Evolutionary conservation across 768 basidiomycete species (phyloP), one percentile per base, ranked within the genome.

Genomic region (Leccinellum albellum): DNA sequence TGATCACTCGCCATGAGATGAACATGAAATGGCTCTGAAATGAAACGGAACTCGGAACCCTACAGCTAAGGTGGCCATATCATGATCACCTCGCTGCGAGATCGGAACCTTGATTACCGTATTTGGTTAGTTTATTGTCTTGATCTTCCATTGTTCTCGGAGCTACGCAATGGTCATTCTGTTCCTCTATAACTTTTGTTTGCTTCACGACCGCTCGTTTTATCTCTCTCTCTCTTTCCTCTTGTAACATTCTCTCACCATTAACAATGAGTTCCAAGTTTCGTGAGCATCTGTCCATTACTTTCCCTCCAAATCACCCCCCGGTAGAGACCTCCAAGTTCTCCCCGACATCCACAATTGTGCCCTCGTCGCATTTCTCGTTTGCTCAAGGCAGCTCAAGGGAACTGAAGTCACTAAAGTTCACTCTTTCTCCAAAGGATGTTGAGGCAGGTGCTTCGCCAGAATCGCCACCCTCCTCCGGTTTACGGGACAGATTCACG

Each of bases 271-370:
- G 56, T 61, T 71, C 70, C 3, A 70, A 64, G 32, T 72, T 72
- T 54, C 66, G 65, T 37, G 71, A 72, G 51, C 68, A 73, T 42
- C 62, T 72, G 17, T 70, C 69, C 21, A 40, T 73, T 15, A 33
- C 57, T 29, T 35, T 46, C 40, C 58, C 63, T 20, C 50, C 57
- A 28, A 48, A 54, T 12, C 40, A 58, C 53, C 31, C 31, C 14
- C 66, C 66, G 28, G 35, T 72, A 50, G 72, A 73, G 54, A 55
- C 57, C 3, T 79, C 78, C 45, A 77, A 68, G 48, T 78, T 79
- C 65, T 79, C 79, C 20, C 75, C 79, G 35, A 74, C 75, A n/a
- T 76, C 78, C 10, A 73, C 75, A 13, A 66, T 71, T 50, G 55
- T 61, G 3, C 56, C 65, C 7, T 69, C 68, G n/a, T 65, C 67